Evolutionary conservation across 805 yeast genomes (phyloP), one percentile per base, ranked within the genome.

Genomic region (Nakazawaea siamensis): DNA sequence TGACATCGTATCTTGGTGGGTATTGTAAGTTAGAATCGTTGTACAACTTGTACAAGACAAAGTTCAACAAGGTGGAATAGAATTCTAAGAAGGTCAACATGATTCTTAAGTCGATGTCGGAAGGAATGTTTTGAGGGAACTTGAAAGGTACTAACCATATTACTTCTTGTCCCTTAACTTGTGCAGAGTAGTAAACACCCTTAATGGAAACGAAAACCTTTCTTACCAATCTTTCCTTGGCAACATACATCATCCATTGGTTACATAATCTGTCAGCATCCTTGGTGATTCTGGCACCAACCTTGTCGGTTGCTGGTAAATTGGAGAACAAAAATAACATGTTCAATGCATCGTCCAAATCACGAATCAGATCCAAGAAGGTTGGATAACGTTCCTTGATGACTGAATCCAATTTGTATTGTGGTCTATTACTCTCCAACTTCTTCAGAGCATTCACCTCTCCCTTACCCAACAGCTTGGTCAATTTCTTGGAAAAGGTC

Each of bases 91-190:
- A 92, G 1, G 97, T 90, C 52, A 86, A 68, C 98, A 92, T 92
- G 65, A 92, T 86, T 60, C 92, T 74, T 68, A 92, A 90, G 62
- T 92, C 98, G 40, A 92, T 78, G 58, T 92, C 97, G 29, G 80
- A 62, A 31, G 98, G 97, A 47, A 92, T 81, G 58, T 83, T 83
- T 58, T 90, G 94, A 14, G 98, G 96, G 66, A 88, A 92, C 60
- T 87, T 92, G 72, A 80, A 92, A 17, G 98, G 98, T 31, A 86
- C 94, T 41, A 92, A 74, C 98, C 98, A 92, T 61, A 90, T 74
- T 30, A 92, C 70, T 46, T 85, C 95, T 58, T 87, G 95, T 46
- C 98, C 98, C 57, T 73, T 78, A 31, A 92, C 76, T 42, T 57
- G 73, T 23, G 96, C 97, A 57, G 87, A 86, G 55, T 90, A 92